These are phyloP conservation scores for Sugiyamaella floridensis DNA, from an alignment of 805 yeast species.

Conservation along the genomic window DNA sequence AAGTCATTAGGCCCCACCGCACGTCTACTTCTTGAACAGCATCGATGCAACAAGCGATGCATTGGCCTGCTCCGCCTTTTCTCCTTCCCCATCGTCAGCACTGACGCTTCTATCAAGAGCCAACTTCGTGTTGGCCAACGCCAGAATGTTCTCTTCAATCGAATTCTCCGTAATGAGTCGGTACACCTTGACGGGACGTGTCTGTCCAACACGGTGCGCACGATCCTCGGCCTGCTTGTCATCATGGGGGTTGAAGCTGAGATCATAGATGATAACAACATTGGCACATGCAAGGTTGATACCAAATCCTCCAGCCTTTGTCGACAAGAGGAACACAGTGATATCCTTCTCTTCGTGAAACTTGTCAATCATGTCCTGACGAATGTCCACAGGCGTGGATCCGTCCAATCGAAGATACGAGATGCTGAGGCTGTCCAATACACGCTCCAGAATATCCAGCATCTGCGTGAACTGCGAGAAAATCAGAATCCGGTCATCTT, in stretches of 20 bases:
- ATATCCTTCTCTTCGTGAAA: constrained; percentile 76
- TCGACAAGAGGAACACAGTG: constrained; percentile 81
- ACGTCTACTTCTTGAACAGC: constrained; percentile 21
- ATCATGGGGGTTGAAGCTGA: constrained; percentile 95
- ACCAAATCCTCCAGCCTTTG: constrained; percentile 99
- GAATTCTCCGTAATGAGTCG: constrained; percentile 67
- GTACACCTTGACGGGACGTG: constrained; percentile 70
- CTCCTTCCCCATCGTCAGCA: constrained; percentile 31
- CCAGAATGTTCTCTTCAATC: constrained; percentile 83
- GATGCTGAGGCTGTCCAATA: constrained; percentile 54
- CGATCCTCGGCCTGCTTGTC: constrained; percentile 98
- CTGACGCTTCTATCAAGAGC: constrained; percentile 59
- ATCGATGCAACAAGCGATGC: constrained; percentile 32
- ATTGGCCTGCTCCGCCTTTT: constrained; percentile 31
- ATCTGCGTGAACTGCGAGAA: constrained; percentile 92
- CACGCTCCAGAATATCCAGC: constrained; percentile 77
- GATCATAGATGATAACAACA: constrained; percentile 84
- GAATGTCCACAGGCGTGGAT: constrained; percentile 82
- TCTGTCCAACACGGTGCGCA: constrained; percentile 96
- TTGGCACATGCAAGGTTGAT: constrained; percentile 94
- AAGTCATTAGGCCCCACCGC: neutral
- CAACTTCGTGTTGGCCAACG: constrained; percentile 81
- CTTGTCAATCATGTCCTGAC: constrained; percentile 86
- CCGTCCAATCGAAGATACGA: constrained; percentile 87
- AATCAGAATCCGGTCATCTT: constrained; percentile 62